phyloP scores from a whole-genome alignment of 176 grass and related monocot genomes.

The Triticum dicoccoides region DNA sequence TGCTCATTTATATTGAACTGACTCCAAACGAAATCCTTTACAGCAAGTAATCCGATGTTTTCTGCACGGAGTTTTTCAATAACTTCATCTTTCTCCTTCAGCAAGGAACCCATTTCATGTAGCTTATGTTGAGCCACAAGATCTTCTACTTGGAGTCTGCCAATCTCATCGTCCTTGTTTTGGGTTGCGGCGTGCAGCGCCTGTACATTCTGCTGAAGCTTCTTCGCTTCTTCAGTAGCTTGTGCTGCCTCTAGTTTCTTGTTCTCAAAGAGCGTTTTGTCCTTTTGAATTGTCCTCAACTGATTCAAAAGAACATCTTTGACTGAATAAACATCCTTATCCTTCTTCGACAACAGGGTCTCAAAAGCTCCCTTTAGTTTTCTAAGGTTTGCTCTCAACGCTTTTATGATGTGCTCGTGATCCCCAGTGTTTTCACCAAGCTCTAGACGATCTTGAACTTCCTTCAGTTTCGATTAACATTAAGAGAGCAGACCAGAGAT shows the following conservation, averaged over 20 bases:
- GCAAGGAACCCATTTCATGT: not conserved
- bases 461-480: not conserved
- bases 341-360: not conserved
- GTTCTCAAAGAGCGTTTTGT: not conserved
- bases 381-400: not conserved
- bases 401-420: not conserved
- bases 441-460: not conserved
- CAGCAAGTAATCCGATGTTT: not conserved
- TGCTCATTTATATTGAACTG: not conserved
- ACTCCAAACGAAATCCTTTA: not conserved
- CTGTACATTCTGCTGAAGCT: not conserved
- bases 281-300: not conserved
- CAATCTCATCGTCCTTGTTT: not conserved
- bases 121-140: not conserved
- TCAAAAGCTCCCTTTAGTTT: not conserved
- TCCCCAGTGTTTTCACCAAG: not conserved
- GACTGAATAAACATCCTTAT: not conserved
- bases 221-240: not conserved
- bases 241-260: not conserved
- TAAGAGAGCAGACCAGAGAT: not conserved
- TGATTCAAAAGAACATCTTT: not conserved
- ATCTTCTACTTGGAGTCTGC: not conserved
- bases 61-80: not conserved
- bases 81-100: not conserved
- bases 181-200: not conserved